Percentiles rank a stretch among this genome's conserved stretches.
phyloP scores from a whole-genome alignment of 2,329 filamentous ascomycete species.

The Graphilbum fragrans region DNA sequence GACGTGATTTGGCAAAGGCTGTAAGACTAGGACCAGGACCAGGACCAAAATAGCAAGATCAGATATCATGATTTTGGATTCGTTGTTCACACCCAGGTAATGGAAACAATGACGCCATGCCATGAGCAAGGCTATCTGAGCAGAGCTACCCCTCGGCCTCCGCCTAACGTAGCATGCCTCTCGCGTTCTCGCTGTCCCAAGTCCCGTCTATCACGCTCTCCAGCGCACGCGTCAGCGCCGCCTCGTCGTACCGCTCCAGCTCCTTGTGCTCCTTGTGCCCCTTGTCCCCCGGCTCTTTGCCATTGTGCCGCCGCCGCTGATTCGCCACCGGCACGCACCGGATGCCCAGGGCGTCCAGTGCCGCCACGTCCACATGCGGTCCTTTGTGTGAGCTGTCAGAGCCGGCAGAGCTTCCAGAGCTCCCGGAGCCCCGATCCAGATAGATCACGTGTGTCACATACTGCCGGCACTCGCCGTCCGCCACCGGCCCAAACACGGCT shows the following conservation, averaged over 20 bases:
- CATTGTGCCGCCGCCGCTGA: slow-evolving; percentile 51
- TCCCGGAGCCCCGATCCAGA: slow-evolving; percentile 42
- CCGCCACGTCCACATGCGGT: slow-evolving; percentile 56
- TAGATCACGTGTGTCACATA: slow-evolving; percentile 83
- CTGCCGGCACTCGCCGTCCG: slow-evolving; percentile 36
- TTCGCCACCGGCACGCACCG: slow-evolving; percentile 52
- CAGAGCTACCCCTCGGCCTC: neutral
- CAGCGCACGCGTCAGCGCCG: slow-evolving; percentile 60
- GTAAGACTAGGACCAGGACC: too few relatives aligned
- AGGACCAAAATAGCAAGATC: too few relatives aligned
- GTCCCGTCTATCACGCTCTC: slow-evolving; percentile 50
- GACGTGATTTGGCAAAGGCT: too few relatives aligned
- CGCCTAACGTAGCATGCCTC: neutral
- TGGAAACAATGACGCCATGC: too few relatives aligned
- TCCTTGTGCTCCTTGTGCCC: neutral
- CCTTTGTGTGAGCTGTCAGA: neutral
- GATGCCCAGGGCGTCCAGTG: slow-evolving; percentile 56
- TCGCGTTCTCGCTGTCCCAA: neutral
- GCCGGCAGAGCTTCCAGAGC: too few relatives aligned
- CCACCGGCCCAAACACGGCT: slow-evolving; percentile 24
- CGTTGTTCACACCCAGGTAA: too few relatives aligned
- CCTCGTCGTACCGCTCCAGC: slow-evolving; percentile 52
- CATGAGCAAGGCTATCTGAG: too few relatives aligned
- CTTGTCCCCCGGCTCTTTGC: slow-evolving; percentile 32
- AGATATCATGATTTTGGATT: too few relatives aligned